Base-by-base conservation (phyloP, 352 stramenopile species). In the Phytopythium kandeliae region DNA sequence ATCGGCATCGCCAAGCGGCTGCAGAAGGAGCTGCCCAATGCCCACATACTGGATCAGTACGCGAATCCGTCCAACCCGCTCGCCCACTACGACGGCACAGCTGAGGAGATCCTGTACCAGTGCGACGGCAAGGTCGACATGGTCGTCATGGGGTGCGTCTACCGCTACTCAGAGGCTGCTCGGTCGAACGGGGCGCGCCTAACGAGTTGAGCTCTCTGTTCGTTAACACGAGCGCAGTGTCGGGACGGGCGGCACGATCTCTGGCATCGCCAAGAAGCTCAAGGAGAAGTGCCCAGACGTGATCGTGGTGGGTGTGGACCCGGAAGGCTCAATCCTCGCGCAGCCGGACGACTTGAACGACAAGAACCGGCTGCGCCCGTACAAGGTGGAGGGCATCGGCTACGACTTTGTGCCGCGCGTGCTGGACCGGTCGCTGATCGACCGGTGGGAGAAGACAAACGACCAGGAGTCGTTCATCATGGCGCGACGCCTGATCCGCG, bases 361-460 rank as follows among this genome's bases (percentile, higher is more conserved):
- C 66, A 77, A 88, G 48, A 85, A 95, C 57, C 71, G 88, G 2
- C 67, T 97, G 24, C 61, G 85, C 43, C 48, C 84, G 16, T 98
- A 98, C 71, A 78, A 90, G 63, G 93, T 98, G 13, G 93, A 98
- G 67, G 96, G 96, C 8, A 98, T 98, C 54, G 93, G 96, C 37
- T 98, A 98, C 67, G 96, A 98, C 58, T 98, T 98, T 56, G 96
- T 98, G 37, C 96, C 96, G 8, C 69, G 91, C 12, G 96, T 98
- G 21, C 77, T 98, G 19, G 86, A 98, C 64, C 85, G 94, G 26
- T 74, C 55, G 3, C 66, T 98, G 9, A 78, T 98, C 2, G 92
- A 98, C 65, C 47, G 72, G 40, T 98, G 95, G 95, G 79, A 97
- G 52, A 98, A 98, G 74, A 95, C 83, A 15, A 91, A 96, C 55